Base-by-base conservation (phyloP, 129 eudicot species). In the Artemisia tridentata region DNA sequence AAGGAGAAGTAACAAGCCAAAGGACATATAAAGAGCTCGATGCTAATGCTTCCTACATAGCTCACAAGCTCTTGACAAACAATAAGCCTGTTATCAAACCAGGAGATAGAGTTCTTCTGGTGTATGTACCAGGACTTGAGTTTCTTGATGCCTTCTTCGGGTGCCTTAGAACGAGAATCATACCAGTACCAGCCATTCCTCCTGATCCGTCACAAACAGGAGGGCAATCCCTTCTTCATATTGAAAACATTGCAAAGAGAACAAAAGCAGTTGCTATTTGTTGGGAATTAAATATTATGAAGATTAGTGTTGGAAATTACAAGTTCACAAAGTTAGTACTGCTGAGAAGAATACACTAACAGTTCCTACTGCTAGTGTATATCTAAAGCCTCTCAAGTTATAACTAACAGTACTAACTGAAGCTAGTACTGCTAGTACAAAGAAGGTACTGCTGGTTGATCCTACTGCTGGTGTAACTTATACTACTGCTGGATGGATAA, bases 121-220 rank as follows among this genome's bases (percentile, higher is more conserved):
- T 83, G 21, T 79, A 79, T 18, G 21, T 83, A 47, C 86, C 86
- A 0, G 86, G 86, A 48, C 79, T 79, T 48, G 86, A 83, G 55
- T 83, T 83, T 25, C 8, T 83, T 0, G 86, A 83, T 18, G 81
- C 86, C 14, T 83, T 79, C 48, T 75, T 83, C 12, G 86, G 84
- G 45, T 83, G 86, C 34, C 15, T 83, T 7, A 48, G 81, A 75
- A 81, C 86, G 21, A 71, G 81, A 79, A 53, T 83, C 53, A 75
- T 79, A 75, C 86, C 81, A 0, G 81, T 83, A 27, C 86, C 86
- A 2, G 81, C 70, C 69, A 79, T 83, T 75, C 86, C 86, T 19
- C 86, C 86, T 3, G 84, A 83, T 48, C 86, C 86, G 34, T 75
- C 81, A 16, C 83, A 79, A 79, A 75, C 65, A 13, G 81, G 81